Evolutionary conservation across 176 grass and related monocot genomes (phyloP).

Genomic region (Triticum urartu): DNA sequence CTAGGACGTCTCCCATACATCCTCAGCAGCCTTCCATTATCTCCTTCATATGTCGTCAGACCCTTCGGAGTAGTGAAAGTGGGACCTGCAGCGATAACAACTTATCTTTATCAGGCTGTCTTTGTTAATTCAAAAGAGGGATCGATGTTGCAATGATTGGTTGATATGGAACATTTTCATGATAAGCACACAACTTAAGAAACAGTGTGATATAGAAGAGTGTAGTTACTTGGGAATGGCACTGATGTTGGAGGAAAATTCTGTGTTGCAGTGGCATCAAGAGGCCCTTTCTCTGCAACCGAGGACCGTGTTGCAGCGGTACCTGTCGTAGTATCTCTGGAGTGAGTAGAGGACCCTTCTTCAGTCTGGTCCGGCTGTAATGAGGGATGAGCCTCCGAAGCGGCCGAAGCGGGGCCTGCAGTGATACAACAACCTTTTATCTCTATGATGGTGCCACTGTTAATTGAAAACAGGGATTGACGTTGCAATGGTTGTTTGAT

Average conservation of each 20-base stretch:
- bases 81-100: not conserved
- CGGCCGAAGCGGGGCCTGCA: not conserved
- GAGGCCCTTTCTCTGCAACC: too few species aligned
- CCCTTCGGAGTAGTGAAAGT: not conserved
- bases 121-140: not conserved
- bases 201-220: too few species aligned
- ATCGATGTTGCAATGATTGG: not conserved
- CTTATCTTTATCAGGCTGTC: not conserved
- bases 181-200: not conserved
- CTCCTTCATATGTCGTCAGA: not conserved
- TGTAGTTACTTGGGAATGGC: too few species aligned
- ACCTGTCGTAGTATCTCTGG: too few species aligned
- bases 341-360: too few species aligned
- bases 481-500: not conserved
- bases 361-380: too few species aligned
- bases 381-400: not conserved
- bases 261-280: too few species aligned
- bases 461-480: not conserved
- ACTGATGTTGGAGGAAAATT: too few species aligned
- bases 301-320: too few species aligned
- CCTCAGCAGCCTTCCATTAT: not conserved
- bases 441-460: not conserved
- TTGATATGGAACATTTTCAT: not conserved
- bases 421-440: too few species aligned
- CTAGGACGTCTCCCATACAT: not conserved